Evolutionary conservation across 768 basidiomycete genomes (phyloP).

Genomic region (Tephrocybe sp.): DNA sequence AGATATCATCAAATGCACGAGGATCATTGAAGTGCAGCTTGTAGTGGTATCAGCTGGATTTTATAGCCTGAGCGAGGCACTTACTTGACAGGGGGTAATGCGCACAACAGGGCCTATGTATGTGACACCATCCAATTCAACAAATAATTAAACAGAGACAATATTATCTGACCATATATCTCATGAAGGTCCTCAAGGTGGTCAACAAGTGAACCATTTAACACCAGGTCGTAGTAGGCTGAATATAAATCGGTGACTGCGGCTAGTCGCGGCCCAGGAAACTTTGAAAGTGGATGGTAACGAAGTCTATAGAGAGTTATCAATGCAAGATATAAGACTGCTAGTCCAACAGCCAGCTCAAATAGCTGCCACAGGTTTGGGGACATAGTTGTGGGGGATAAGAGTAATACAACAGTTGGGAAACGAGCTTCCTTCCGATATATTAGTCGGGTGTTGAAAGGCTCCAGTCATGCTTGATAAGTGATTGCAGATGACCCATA

Average conservation of each 20-base stretch:
- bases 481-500: no score
- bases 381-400: no score
- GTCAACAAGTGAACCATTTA: conserved; percentile 3
- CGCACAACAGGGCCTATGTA: conserved; percentile 1
- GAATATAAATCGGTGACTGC: conserved; percentile 5
- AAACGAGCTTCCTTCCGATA: no score
- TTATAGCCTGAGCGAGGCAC: neutral
- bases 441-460: no score
- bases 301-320: neutral
- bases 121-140: neutral
- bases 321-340: neutral
- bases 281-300: conserved; percentile 7
- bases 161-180: conserved; percentile 2
- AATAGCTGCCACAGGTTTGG: neutral
- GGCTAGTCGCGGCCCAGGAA: conserved; percentile 12
- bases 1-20: conserved; percentile 3
- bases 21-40: conserved; percentile 10
- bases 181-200: conserved; percentile 10
- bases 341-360: neutral
- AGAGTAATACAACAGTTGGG: no score
- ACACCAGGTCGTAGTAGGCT: conserved; percentile 5
- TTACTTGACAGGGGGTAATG: neutral
- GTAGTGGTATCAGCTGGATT: neutral
- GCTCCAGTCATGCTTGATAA: no score
- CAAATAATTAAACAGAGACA: neutral